phyloP scores from a whole-genome alignment of 2,329 filamentous ascomycete genomes.

The Peltaster fructicola region DNA sequence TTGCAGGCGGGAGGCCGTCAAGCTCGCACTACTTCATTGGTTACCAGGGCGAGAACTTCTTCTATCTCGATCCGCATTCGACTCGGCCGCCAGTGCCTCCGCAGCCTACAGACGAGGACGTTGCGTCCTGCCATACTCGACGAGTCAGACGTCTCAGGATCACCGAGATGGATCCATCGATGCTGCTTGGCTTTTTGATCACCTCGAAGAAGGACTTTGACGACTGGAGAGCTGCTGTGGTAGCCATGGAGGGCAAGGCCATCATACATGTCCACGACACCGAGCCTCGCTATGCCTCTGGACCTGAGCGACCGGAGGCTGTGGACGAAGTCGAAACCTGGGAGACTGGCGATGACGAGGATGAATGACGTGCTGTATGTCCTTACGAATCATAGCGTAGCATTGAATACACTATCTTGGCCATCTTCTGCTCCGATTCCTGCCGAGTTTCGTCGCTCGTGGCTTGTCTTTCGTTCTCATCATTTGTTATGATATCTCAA shows the following conservation, averaged over 20 bases:
- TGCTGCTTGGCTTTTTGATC: conserved; percentile 89
- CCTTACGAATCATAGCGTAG: too few species aligned
- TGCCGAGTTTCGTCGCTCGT: too few species aligned
- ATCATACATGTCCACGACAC: conserved; percentile 70
- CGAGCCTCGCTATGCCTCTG: conserved; percentile 36
- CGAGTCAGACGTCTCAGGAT: conserved; percentile 68
- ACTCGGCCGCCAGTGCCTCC: conserved; percentile 57
- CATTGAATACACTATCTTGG: too few species aligned
- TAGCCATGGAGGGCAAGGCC: conserved; percentile 34
- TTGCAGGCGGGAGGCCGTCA: conserved; percentile 84
- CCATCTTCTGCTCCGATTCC: too few species aligned
- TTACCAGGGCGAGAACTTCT: conserved; percentile 59
- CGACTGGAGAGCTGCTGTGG: conserved; percentile 48
- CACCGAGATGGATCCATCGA: conserved; percentile 91
- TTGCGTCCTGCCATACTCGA: conserved; percentile 73
- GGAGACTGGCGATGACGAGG: conserved; percentile 43
- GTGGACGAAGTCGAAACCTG: conserved; percentile 82
- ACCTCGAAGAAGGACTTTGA: conserved; percentile 66
- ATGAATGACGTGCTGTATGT: too few species aligned
- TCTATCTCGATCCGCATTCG: conserved; percentile 88
- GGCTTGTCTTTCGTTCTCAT: too few species aligned
- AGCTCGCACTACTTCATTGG: conserved; percentile 69
- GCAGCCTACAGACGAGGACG: conserved; percentile 45
- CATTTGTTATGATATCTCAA: too few species aligned
- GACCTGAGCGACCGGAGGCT: conserved; percentile 48